phyloP scores from a whole-genome alignment of 352 stramenopile species.

The Phytophthora colocasiae region DNA sequence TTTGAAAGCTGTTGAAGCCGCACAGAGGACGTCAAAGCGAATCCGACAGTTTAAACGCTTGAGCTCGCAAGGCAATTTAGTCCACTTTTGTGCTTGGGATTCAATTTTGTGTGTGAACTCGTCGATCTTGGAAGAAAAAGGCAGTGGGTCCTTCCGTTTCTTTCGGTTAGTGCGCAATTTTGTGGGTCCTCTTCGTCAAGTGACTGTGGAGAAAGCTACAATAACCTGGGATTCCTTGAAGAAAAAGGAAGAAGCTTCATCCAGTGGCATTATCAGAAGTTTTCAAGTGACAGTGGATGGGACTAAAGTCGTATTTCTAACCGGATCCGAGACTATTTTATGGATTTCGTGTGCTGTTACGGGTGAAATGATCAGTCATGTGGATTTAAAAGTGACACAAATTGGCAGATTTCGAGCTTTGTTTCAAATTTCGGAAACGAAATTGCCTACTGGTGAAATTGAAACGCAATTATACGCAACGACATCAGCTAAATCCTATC shows the following conservation, averaged over 20 bases:
- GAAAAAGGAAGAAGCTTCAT: not conserved
- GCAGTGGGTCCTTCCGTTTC: slow-evolving; percentile 33
- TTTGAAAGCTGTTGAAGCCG: not conserved
- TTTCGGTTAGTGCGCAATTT: slow-evolving; percentile 21
- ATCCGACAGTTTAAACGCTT: slow-evolving; percentile 24
- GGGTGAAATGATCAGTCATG: slow-evolving; percentile 16
- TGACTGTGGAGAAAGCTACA: slow-evolving; percentile 7
- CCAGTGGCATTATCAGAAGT: slow-evolving; percentile 14
- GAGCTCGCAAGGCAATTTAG: not conserved
- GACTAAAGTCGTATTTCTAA: slow-evolving; percentile 24
- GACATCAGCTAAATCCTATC: slow-evolving; percentile 19
- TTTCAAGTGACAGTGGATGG: slow-evolving; percentile 23
- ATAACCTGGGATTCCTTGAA: not conserved
- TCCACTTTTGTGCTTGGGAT: slow-evolving; percentile 32
- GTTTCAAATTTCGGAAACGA: slow-evolving; percentile 12
- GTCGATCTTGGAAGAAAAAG: slow-evolving; percentile 28
- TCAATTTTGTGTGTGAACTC: slow-evolving; percentile 35
- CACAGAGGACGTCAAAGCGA: not conserved
- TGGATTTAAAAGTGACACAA: slow-evolving; percentile 3
- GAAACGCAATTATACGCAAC: slow-evolving; percentile 22
- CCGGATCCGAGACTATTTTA: slow-evolving; percentile 3
- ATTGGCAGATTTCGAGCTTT: slow-evolving; percentile 8
- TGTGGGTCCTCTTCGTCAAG: slow-evolving; percentile 26
- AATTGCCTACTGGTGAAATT: not conserved
- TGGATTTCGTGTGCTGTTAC: slow-evolving; percentile 25